A percentile compares a stretch with the other conserved stretches of the same genome.
phyloP scores from a whole-genome alignment of 2,329 filamentous ascomycete species.

The Talaromyces sp. region DNA sequence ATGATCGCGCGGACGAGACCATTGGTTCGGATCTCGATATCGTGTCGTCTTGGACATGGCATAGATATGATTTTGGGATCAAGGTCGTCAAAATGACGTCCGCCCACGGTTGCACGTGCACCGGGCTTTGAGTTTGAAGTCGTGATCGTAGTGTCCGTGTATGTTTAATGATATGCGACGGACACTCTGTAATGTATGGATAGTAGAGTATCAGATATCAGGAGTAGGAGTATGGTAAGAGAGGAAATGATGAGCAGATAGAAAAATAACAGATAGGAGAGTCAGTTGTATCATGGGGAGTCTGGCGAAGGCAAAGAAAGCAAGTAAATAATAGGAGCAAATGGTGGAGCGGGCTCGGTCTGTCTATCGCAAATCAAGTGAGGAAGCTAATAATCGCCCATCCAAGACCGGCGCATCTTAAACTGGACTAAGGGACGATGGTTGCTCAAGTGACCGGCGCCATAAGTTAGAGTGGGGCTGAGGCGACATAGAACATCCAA shows the following conservation, averaged over 20 bases:
- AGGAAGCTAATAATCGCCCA: neutral
- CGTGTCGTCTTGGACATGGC: conserved; percentile 19
- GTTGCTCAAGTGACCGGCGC: conserved; percentile 14
- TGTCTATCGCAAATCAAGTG: conserved; percentile 3
- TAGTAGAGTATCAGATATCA: neutral
- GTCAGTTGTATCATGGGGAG: neutral
- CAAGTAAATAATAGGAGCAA: conserved; percentile 12
- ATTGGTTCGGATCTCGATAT: conserved; percentile 20
- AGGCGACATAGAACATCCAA: neutral
- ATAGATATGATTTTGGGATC: conserved; percentile 7
- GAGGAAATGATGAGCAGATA: neutral
- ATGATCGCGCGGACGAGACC: conserved; percentile 15
- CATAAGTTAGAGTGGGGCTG: neutral
- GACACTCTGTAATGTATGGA: neutral
- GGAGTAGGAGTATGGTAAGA: neutral
- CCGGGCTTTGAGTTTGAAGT: neutral
- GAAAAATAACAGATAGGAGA: neutral
- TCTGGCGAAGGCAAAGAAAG: neutral
- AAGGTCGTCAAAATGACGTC: conserved; percentile 21
- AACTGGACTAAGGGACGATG: neutral
- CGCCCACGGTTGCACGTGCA: conserved; percentile 12
- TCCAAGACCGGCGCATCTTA: neutral
- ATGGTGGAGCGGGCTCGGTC: neutral
- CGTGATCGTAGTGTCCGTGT: neutral
- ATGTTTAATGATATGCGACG: neutral